Evolutionary conservation across 805 yeast species (phyloP), one percentile per base, ranked within the genome.

Genomic region (Ogataea nonfermentans): DNA sequence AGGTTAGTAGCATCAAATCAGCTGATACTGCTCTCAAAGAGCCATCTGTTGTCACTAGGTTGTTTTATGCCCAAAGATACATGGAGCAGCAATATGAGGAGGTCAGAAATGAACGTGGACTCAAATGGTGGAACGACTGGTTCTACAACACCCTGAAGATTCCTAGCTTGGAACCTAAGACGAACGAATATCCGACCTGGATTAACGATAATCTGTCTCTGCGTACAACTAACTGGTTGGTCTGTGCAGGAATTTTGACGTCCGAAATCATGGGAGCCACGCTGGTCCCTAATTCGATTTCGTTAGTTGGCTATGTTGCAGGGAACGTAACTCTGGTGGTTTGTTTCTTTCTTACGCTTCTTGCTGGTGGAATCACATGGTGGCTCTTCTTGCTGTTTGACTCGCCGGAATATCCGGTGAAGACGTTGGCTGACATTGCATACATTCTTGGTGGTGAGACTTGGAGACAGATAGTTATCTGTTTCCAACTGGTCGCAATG

Each of bases 331-430:
- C 46, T 26, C 40, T 48, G 17, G 13, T 37, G 6, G 44, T 41
- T 13, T 46, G 47, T 28, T 48, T 43, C 28, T 28, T 32, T n/a
- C 38, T 48, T 16, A 74, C 76, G 17, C 65, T 66, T 10, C 52
- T 64, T 38, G 65, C 73, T 10, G 76, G 76, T 24, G 59, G 52
- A 46, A 43, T 70, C 26, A 55, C 68, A 19, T 65, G 67, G 65
- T 45, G 52, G 32, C 52, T 57, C 39, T 71, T 56, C 52, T 43
- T 68, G 49, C 56, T 53, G 16, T 54, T 70, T 12, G 73, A 69
- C 52, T 67, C 73, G 10, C 56, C 57, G 35, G 67, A 67, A 43
- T 71, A 63, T 50, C 76, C 76, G 4, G 43, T 71, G 38, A 59
- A 63, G 28, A 64, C 67, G 4, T 67, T 62, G 55, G 66, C 73